Base-by-base conservation (phyloP, 495 filamentous ascomycete genomes). In the Extremus antarcticus region DNA sequence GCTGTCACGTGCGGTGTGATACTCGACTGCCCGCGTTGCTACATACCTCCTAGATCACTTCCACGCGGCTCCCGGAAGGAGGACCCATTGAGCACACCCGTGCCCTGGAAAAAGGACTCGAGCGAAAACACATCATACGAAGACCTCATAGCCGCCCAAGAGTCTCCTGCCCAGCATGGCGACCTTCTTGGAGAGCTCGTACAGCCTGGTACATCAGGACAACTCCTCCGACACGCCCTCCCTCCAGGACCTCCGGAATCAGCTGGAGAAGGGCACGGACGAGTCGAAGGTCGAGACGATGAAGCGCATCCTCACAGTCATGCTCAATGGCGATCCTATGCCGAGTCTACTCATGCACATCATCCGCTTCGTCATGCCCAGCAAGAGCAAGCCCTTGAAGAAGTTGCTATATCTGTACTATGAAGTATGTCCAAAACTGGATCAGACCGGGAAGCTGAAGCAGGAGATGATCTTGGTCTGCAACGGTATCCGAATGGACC, bases 381-480 rank as follows among this genome's bases (percentile, higher is more conserved):
- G 88, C 54, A 95, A 87, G 75, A 88, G 84, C 73, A 97, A 97
- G 71, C 74, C 82, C n/a, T 75, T 99, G 63, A 99, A 99, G 79
- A 97, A 97, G 74, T 74, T 99, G 41, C 79, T 99, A 16, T 99
- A 99, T 73, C 91, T 97, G 71, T 99, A 96, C 75, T 95, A 96
- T 71, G 94, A 99, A 72, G 91, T 97, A 64, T 97, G 92, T 69
- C 94, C 94, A 23, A 99, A 99, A 70, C 84, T 84, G 41, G 94
- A 97, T 70, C 74, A 83, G 22, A 81, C 73, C 59, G 94, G 94
- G 64, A 97, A 96, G 76, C 73, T 97, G 51, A 94, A 95, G 78
- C 92, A 97, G 71, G 94, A 99, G 78, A 95, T 94, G 86, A 97
- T 99, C 70, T 76, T 99, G 65, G 94, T 99, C 61, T 97, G 94